Evolutionary conservation across 2,329 filamentous ascomycete species (phyloP), one percentile per base, ranked within the genome.

Genomic region (Verticillium longisporum): DNA sequence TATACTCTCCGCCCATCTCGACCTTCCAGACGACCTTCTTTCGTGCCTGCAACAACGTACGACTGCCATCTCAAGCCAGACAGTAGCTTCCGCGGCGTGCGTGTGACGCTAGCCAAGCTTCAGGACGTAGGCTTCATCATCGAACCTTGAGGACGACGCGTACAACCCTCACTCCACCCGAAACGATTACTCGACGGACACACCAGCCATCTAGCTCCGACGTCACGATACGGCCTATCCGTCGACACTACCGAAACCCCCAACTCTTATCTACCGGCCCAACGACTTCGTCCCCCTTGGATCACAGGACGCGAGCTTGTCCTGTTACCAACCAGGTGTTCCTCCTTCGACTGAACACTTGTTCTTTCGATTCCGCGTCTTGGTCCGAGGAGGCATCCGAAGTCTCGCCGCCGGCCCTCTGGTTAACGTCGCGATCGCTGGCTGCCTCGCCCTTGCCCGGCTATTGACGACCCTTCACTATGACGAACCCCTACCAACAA

Each of bases 401-500:
- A 50, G 45, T 21, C 45, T 18, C 21, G 45, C 45, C 45, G 45
- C 45, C 45, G 26, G 26, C 26, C 26, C 26, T 26, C 26, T 15
- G 45, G 45, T n/a, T 21, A 26, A 50, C n/a, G 45, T 50, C 45
- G 45, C 21, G n/a, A 5, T 50, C 45, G 45, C 45, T 11, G 18
- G 45, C 45, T 26, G n/a, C 18, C 21, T 21, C 9, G 45, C n/a
- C n/a, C 45, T n/a, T 50, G 45, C 45, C 45, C 7, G 45, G 21
- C 41, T 53, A 10, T 18, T 34, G 54, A 55, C 54, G 55, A 62
- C 62, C 63, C 67, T 66, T 60, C 67, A 70, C 61, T 66, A 80
- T 80, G 78, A 71, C 77, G 65, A 79, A 78, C 65, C 77, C 77
- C 13, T 78, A 74, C 61, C 72, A 74, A 21, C 71, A 74, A 65